phyloP scores from a whole-genome alignment of 2,329 filamentous ascomycete species.

The Hypoxylon sp. region DNA sequence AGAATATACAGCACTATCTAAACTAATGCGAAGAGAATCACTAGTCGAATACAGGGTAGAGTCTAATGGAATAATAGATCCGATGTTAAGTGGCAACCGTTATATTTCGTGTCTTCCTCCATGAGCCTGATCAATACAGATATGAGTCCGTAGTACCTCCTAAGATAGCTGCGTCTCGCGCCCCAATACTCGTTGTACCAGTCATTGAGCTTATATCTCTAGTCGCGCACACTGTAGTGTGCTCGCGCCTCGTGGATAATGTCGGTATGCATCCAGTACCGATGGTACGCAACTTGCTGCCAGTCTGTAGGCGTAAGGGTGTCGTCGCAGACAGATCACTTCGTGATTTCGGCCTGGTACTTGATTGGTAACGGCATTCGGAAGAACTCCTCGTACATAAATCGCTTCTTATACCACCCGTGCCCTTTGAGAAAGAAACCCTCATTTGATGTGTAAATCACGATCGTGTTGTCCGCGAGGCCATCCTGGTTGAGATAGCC shows the following conservation, averaged over 20 bases:
- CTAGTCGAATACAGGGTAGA: neutral
- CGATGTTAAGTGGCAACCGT: neutral
- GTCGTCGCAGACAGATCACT: conserved; percentile 57
- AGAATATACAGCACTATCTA: neutral
- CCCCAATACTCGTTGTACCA: conserved; percentile 66
- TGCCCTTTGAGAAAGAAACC: conserved; percentile 69
- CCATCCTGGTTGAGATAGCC: conserved; percentile 58
- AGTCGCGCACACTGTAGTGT: conserved; percentile 64
- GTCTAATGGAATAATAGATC: neutral
- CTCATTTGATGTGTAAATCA: conserved; percentile 67
- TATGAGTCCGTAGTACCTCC: too few species aligned
- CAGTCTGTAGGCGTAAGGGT: conserved; percentile 61
- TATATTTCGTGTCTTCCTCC: neutral
- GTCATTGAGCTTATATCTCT: conserved; percentile 66
- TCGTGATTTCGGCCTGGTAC: conserved; percentile 57
- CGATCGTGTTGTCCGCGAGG: conserved; percentile 59
- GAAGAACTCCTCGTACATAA: conserved; percentile 69
- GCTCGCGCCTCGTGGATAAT: conserved; percentile 62
- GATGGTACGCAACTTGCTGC: conserved; percentile 65
- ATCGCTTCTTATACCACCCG: conserved; percentile 69
- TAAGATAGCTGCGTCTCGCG: conserved; percentile 53
- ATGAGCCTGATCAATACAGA: neutral
- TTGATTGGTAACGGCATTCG: conserved; percentile 66
- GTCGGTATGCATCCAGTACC: conserved; percentile 68
- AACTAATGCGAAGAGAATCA: neutral